Evolutionary conservation across 2,329 filamentous ascomycete genomes (phyloP).

Genomic region (Penicillium nordicum): DNA sequence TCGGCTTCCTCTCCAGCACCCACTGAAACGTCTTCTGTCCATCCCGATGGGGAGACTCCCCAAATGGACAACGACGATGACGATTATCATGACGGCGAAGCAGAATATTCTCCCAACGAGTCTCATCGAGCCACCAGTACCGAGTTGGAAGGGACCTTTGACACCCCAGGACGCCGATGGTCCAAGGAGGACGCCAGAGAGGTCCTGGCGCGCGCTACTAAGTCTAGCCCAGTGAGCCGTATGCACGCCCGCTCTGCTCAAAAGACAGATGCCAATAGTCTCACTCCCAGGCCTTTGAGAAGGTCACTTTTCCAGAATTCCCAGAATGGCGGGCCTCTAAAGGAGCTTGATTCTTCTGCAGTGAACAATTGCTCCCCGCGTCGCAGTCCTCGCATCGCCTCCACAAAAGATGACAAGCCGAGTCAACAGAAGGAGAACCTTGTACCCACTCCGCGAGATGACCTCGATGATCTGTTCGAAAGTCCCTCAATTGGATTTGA

Average conservation of each 20-base stretch:
- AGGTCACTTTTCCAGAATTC: slow-evolving; percentile 44
- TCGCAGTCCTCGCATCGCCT: slow-evolving; percentile 38
- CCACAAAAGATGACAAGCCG: slow-evolving; percentile 38
- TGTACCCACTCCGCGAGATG: slow-evolving; percentile 47
- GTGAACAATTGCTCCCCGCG: slow-evolving; percentile 48
- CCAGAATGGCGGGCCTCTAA: slow-evolving; percentile 36
- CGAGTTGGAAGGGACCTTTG: slow-evolving; percentile 44
- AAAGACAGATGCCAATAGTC: slow-evolving; percentile 46
- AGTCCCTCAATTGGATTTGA: slow-evolving; percentile 52
- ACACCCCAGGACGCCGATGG: slow-evolving; percentile 33
- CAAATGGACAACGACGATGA: slow-evolving; percentile 33
- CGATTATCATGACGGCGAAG: slow-evolving; percentile 34
- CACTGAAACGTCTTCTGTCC: slow-evolving; percentile 38
- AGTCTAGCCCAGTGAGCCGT: slow-evolving; percentile 59
- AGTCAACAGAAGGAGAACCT: slow-evolving; percentile 55
- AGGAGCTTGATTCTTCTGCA: slow-evolving; percentile 35
- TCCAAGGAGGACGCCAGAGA: slow-evolving; percentile 42
- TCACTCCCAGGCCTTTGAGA: slow-evolving; percentile 55
- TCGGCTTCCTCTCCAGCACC: slow-evolving; percentile 40
- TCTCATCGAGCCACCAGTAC: slow-evolving; percentile 49
- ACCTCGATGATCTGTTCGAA: slow-evolving; percentile 65
- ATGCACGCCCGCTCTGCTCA: slow-evolving; percentile 42
- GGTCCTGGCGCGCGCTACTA: slow-evolving; percentile 54
- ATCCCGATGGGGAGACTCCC: slow-evolving; percentile 36
- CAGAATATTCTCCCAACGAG: slow-evolving; percentile 35